Conservation (phyloP, 1,284 basidiomycete species). For the Polyporus tsugae region DNA sequence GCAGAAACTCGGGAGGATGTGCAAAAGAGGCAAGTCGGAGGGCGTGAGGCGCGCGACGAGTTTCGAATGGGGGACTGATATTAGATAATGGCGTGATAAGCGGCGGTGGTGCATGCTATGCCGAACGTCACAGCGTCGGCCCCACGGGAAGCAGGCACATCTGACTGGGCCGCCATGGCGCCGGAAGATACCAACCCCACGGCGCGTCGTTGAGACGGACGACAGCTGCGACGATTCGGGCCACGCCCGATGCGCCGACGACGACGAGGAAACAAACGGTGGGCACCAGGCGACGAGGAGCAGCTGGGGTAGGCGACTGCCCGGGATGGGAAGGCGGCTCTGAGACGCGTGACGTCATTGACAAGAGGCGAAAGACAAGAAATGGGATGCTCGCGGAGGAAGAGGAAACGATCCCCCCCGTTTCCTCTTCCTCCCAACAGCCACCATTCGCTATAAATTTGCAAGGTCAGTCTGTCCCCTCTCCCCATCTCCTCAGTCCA, state of each 20-base stretch:
- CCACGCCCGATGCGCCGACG: not conserved
- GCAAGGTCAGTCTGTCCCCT: slow-evolving; percentile 12
- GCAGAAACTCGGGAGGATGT: slow-evolving; percentile 14
- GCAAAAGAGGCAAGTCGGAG: slow-evolving; percentile 28
- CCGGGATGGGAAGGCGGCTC: slow-evolving; percentile 16
- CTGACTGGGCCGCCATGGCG: slow-evolving; percentile 8
- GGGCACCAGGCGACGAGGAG: not conserved
- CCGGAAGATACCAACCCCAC: not conserved
- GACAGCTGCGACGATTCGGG: not conserved
- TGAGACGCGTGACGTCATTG: slow-evolving; percentile 34
- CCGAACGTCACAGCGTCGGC: slow-evolving; percentile 8
- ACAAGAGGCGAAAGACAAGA: slow-evolving; percentile 17
- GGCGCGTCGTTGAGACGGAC: slow-evolving; percentile 2
- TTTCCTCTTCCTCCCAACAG: slow-evolving; percentile 19
- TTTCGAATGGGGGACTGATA: slow-evolving; percentile 35
- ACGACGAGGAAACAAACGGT: not conserved
- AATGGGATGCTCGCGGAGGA: not conserved
- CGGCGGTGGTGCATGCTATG: slow-evolving; percentile 16
- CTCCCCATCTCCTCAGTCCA: slow-evolving; percentile 3
- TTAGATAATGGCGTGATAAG: slow-evolving; percentile 33
- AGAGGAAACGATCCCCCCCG: slow-evolving; percentile 12
- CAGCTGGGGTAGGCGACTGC: slow-evolving; percentile 23
- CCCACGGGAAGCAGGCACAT: slow-evolving; percentile 11
- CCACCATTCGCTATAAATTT: slow-evolving; percentile 28
- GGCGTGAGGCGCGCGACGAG: slow-evolving; percentile 14